Evolutionary conservation across 371 early-diverging fungal genomes (phyloP).

Genomic region (Mucor mucedo): DNA sequence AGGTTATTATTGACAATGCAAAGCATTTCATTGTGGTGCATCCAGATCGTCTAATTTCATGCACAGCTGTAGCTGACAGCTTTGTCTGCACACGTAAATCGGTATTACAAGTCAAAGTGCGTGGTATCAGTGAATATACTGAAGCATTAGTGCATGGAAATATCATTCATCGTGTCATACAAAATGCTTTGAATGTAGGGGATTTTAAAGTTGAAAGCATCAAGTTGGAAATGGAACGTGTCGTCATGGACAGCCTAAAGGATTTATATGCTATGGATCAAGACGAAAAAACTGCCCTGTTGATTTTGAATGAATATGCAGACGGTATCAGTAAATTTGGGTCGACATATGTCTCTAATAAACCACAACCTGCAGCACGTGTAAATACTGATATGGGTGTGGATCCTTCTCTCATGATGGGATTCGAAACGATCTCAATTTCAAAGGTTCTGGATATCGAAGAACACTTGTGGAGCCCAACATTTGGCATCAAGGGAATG

Average conservation of each 20-base stretch:
- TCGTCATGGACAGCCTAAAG: slow-evolving; percentile 58
- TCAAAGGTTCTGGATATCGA: slow-evolving; percentile 84
- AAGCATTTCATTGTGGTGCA: slow-evolving; percentile 68
- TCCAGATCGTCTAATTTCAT: slow-evolving; percentile 82
- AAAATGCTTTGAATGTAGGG: slow-evolving; percentile 58
- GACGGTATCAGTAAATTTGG: slow-evolving; percentile 31
- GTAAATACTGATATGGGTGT: slow-evolving; percentile 31
- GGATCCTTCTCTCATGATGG: slow-evolving; percentile 14
- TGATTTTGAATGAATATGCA: slow-evolving; percentile 47
- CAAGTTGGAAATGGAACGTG: slow-evolving; percentile 39
- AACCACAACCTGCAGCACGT: slow-evolving; percentile 25
- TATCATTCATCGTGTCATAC: slow-evolving; percentile 83
- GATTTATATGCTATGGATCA: slow-evolving; percentile 71
- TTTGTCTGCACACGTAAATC: slow-evolving; percentile 78
- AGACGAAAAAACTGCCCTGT: slow-evolving; percentile 55
- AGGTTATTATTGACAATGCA: slow-evolving; percentile 55
- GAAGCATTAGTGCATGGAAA: slow-evolving; percentile 77
- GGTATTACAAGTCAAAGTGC: slow-evolving; percentile 70
- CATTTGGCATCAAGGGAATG: slow-evolving; percentile 92
- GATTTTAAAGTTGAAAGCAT: slow-evolving; percentile 63
- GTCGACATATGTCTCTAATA: slow-evolving; percentile 11
- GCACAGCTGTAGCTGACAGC: slow-evolving; percentile 78
- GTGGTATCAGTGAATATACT: slow-evolving; percentile 51
- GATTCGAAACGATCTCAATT: slow-evolving; percentile 54
- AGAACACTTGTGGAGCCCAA: slow-evolving; percentile 92